Evolutionary conservation across 768 basidiomycete genomes (phyloP).

Genomic region (Hygrocybe punicea): DNA sequence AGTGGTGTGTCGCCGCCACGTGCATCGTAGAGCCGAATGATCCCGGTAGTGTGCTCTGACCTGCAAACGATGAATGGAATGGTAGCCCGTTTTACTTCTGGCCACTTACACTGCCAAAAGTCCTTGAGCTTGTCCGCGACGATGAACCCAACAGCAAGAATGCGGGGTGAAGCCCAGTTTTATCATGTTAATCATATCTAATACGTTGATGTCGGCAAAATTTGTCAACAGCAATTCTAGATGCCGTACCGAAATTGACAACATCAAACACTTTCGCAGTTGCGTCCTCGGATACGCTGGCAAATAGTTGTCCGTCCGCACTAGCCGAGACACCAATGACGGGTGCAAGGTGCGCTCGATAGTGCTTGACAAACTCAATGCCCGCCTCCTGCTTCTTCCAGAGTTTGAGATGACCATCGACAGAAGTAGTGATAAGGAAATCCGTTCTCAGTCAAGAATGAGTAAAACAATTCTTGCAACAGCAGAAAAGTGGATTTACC

Average conservation of each 20-base stretch:
- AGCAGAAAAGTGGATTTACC: slow-evolving; percentile 45
- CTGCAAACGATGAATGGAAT: slow-evolving; percentile 37
- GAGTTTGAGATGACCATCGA: slow-evolving; percentile 94
- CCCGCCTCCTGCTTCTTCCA: slow-evolving; percentile 98
- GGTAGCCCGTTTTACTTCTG: neutral
- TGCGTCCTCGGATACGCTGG: slow-evolving; percentile 87
- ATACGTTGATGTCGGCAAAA: neutral
- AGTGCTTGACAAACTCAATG: slow-evolving; percentile 98
- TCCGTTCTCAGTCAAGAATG: slow-evolving; percentile 59
- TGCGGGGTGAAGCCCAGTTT: slow-evolving; percentile 83
- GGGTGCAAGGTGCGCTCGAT: slow-evolving; percentile 83
- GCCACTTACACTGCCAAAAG: slow-evolving; percentile 79
- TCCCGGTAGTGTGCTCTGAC: slow-evolving; percentile 71
- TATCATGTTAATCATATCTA: slow-evolving; percentile 99
- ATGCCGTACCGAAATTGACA: slow-evolving; percentile 84
- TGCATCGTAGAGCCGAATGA: slow-evolving; percentile 88
- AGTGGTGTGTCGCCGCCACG: slow-evolving; percentile 80
- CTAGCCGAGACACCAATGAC: slow-evolving; percentile 80
- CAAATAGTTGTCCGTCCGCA: slow-evolving; percentile 88
- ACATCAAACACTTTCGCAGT: slow-evolving; percentile 96
- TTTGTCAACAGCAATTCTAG: neutral
- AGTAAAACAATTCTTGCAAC: neutral
- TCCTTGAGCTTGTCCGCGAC: slow-evolving; percentile 79
- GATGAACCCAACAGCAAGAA: slow-evolving; percentile 94
- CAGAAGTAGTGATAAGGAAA: slow-evolving; percentile 89